A percentile compares a stretch with the other conserved stretches of the same genome.
phyloP scores from a whole-genome alignment of 2,329 filamentous ascomycete genomes.

The Alternaria triticina region DNA sequence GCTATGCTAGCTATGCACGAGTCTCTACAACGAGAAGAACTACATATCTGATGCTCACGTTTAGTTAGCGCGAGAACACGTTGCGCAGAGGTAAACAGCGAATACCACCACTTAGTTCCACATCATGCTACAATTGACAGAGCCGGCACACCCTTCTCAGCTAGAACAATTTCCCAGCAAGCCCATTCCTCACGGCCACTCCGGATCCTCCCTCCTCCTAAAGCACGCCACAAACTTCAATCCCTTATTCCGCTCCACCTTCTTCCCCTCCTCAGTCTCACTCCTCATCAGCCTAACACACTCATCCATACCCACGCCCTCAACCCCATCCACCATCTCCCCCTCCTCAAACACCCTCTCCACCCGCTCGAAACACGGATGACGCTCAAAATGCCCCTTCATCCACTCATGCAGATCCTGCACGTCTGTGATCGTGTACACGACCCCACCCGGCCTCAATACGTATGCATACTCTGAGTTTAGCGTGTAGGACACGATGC shows the following conservation, averaged over 20 bases:
- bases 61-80: no score
- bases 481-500: constrained; percentile 87
- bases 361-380: constrained; percentile 80
- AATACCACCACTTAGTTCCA: no score
- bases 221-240: constrained; percentile 92
- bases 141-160: no score
- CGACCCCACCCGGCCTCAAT: constrained; percentile 78
- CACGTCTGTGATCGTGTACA: constrained; percentile 98
- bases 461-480: constrained; percentile 94
- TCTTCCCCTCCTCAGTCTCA: constrained; percentile 97
- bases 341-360: constrained; percentile 60
- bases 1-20: no score
- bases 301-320: constrained; percentile 71
- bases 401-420: constrained; percentile 95
- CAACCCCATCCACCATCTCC: constrained; percentile 64
- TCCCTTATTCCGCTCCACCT: constrained; percentile 88
- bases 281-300: constrained; percentile 76
- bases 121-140: no score
- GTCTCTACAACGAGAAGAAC: no score
- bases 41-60: no score
- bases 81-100: no score
- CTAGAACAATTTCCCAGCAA: no score
- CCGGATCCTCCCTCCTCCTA: constrained; percentile 77
- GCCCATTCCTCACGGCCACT: constrained; percentile 65
- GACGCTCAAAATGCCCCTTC: constrained; percentile 80